Percentiles rank a stretch among this genome's conserved stretches.
Conservation (phyloP, 192 early-diverging fungal genomes). For the Linnemannia schmuckeri region DNA sequence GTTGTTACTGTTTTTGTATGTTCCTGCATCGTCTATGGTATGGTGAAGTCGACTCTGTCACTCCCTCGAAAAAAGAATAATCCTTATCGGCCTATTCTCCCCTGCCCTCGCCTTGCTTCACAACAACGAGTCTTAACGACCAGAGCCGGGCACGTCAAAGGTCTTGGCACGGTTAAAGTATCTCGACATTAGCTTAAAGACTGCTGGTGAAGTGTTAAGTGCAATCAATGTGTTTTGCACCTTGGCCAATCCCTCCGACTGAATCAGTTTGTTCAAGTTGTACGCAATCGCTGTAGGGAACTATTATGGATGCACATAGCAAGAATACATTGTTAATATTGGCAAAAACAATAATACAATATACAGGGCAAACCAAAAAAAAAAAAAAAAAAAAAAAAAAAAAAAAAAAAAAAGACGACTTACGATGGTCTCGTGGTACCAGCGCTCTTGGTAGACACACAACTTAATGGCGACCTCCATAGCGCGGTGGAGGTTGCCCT, state of each 20-base stretch:
- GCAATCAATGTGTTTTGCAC: constrained; percentile 92
- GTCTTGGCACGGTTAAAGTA: constrained; percentile 78
- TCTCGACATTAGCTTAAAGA: constrained; percentile 81
- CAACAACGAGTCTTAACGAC: constrained; percentile 60
- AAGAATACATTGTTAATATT: not conserved
- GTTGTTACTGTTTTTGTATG: not conserved
- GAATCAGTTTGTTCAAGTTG: constrained; percentile 88
- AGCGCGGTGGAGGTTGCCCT: constrained; percentile 85
- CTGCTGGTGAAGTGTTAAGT: constrained; percentile 85
- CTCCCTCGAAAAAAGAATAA: not conserved
- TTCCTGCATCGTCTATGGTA: constrained; percentile 4
- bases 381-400: not conserved
- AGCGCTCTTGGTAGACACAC: constrained; percentile 87
- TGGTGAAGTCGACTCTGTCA: not conserved
- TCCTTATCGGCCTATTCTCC: not conserved
- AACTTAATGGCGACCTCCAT: constrained; percentile 87
- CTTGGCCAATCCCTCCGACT: constrained; percentile 90
- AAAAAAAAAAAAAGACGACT: constrained; percentile 27
- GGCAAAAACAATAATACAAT: not conserved
- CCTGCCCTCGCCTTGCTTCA: too few species aligned
- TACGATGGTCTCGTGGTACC: constrained; percentile 92
- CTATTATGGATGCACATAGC: constrained; percentile 36
- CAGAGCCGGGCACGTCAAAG: constrained; percentile 79
- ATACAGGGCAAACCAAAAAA: not conserved
- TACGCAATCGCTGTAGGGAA: constrained; percentile 92